Base-by-base conservation (phyloP, 805 yeast genomes). In the Torulaspora microellipsoides region DNA sequence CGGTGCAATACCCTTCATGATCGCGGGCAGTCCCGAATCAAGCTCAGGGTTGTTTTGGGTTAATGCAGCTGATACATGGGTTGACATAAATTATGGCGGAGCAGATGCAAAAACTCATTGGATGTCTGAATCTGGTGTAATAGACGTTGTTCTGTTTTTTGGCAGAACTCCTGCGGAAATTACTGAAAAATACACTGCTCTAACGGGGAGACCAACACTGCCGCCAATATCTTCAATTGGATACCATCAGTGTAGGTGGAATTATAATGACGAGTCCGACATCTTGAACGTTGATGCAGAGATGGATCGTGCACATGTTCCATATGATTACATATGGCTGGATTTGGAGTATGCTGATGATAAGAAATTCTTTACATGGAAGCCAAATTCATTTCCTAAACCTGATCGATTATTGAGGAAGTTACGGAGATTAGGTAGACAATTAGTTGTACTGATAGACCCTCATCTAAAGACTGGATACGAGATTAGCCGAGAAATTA, bases 191-290 rank as follows among this genome's bases (percentile, higher is more conserved):
- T 91, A 84, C 61, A 83, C 88, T 1, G 52, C 61, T 2, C 62
- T 93, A 13, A 82, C 95, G 0, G 99, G 99, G 0, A 75, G 67
- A 45, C 73, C 89, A 0, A 63, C 71, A 7, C 65, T 93, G 9
- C 99, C 99, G 1, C 84, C 80, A 50, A 50, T 81, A 34, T 85
- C 89, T 55, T 72, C 96, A 0, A 63, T 89, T 11, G 98, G 95
- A 0, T 87, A 93, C 60, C 98, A 93, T 60, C 99, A 93, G 65
- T 91, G 96, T 60, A 76, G 98, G 58, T 93, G 99, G 99, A 93
- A 93, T 63, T 93, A 93, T 67, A 86, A 87, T 59, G 90, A 85
- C 54, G 90, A 86, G 58, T 72, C 73, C 9, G 99, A 93, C 64
- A 91, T 93, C 1, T 64, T 88, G n/a, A 78, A 72, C 7, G 83